phyloP scores from a whole-genome alignment of 78 protist genomes.

The Acrasis kona region DNA sequence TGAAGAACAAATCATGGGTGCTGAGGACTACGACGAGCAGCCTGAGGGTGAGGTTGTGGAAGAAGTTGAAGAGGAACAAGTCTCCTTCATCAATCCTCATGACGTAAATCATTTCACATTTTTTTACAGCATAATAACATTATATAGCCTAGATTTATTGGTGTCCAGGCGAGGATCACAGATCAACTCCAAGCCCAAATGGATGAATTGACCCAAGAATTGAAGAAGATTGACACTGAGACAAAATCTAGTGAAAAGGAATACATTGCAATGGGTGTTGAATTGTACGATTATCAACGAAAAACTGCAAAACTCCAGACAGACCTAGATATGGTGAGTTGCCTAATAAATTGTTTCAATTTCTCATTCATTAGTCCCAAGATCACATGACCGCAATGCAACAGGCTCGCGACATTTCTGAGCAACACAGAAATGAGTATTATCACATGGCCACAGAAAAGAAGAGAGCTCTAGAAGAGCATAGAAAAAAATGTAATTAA shows the following conservation, averaged over 20 bases:
- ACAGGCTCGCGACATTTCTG: neutral
- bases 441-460: neutral
- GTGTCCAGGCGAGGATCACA: constrained; percentile 17
- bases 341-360: no score
- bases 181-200: constrained; percentile 4
- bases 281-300: constrained; percentile 49
- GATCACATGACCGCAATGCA: constrained; percentile 5
- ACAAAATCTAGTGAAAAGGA: neutral
- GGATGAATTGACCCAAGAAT: neutral
- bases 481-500: neutral
- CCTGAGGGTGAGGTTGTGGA: no score
- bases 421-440: neutral
- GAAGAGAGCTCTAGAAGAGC: neutral
- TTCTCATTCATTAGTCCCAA: no score
- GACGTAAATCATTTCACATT: no score
- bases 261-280: constrained; percentile 41
- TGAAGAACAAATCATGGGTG: no score
- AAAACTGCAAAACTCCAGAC: constrained; percentile 38
- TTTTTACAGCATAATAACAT: no score
- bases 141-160: no score
- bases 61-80: no score
- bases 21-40: no score
- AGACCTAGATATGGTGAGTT: constrained; percentile 15
- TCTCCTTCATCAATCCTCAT: no score
- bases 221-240: constrained; percentile 7